Conservation (phyloP, 129 eudicot species). For the Mikania micrantha region DNA sequence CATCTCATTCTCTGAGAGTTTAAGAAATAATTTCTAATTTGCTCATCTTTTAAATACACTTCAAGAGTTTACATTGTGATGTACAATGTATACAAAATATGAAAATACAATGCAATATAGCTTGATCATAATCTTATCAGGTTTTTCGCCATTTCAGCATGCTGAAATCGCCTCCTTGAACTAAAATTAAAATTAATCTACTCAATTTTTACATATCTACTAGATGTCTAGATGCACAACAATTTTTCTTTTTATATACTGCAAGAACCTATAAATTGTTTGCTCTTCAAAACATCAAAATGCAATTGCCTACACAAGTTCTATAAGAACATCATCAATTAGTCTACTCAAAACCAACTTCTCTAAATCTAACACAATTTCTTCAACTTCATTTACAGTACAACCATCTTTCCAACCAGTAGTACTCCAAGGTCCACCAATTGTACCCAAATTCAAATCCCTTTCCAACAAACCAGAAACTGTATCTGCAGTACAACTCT, state of each 20-base stretch:
- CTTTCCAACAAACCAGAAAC: constrained; percentile 40
- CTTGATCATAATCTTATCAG: not conserved
- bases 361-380: constrained; percentile 43
- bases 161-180: not conserved
- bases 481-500: constrained; percentile 31
- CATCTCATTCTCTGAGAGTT: too few relatives aligned
- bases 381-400: constrained; percentile 48
- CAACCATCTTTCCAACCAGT: constrained; percentile 54
- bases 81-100: not conserved
- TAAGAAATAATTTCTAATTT: too few relatives aligned
- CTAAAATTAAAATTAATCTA: not conserved
- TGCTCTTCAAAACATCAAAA: not conserved
- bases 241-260: constrained; percentile 8
- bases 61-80: not conserved
- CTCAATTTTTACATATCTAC: not conserved
- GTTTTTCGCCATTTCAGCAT: not conserved
- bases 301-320: constrained; percentile 19
- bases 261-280: not conserved
- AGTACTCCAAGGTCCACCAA: constrained; percentile 40
- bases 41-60: not conserved
- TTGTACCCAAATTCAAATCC: constrained; percentile 41
- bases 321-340: constrained; percentile 48
- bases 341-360: constrained; percentile 44
- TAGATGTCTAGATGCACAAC: not conserved
- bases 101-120: not conserved